Evolutionary conservation across 164 flowering plant species (phyloP).

Genomic region (Cinnamomum micranthum): DNA sequence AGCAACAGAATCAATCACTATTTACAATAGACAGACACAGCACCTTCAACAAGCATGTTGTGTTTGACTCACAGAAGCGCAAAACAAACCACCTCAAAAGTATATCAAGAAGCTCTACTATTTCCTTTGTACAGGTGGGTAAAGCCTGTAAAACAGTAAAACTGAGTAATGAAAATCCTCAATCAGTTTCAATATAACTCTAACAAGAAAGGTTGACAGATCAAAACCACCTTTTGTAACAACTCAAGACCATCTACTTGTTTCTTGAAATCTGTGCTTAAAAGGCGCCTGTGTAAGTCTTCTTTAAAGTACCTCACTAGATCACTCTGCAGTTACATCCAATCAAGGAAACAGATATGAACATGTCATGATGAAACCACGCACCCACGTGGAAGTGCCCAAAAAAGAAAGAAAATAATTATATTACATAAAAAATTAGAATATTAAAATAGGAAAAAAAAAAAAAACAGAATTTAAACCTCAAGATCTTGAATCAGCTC

Average conservation of each 20-base stretch:
- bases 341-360: not conserved
- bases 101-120: conserved; percentile 80
- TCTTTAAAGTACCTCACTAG: conserved; percentile 84
- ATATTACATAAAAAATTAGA: not conserved
- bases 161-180: not conserved
- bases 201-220: conserved; percentile 2
- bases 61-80: conserved; percentile 95
- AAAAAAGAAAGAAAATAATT: not conserved
- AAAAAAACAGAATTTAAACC: conserved; percentile 37
- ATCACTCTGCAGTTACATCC: conserved; percentile 56
- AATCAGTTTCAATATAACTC: not conserved
- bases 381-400: not conserved
- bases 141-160: conserved; percentile 50
- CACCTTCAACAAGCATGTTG: conserved; percentile 96
- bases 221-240: conserved; percentile 71
- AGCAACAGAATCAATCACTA: not conserved
- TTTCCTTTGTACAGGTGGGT: conserved; percentile 66
- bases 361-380: not conserved
- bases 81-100: conserved; percentile 90
- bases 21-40: not conserved
- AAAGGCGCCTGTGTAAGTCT: conserved; percentile 73
- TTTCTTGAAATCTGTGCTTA: conserved; percentile 88
- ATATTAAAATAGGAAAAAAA: not conserved
- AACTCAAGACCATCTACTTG: conserved; percentile 96
- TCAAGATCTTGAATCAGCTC: conserved; percentile 98